Conservation (phyloP, 768 basidiomycete genomes). For the Holtermannia corniformis region DNA sequence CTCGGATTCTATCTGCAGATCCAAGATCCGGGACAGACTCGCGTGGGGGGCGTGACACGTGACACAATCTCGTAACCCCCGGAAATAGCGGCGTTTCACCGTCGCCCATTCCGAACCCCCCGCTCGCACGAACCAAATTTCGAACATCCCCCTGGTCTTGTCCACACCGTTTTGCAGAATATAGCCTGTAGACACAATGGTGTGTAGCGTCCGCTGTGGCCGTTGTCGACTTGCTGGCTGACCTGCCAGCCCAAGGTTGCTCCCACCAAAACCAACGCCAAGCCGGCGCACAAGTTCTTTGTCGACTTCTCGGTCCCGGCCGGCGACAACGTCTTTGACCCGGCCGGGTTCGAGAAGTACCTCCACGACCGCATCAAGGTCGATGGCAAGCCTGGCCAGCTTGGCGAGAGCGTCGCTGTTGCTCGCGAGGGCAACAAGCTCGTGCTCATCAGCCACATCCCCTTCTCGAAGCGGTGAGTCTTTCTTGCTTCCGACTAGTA, state of each 20-base stretch:
- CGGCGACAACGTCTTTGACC: constrained; percentile 45
- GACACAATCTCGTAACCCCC: no score
- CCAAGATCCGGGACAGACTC: no score
- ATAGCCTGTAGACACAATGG: constrained; percentile 21
- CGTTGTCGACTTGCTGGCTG: background rate
- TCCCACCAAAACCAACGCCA: constrained; percentile 21
- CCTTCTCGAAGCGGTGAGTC: constrained; percentile 71
- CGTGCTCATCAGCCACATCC: constrained; percentile 71
- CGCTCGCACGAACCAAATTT: no score
- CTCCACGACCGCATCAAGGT: constrained; percentile 43
- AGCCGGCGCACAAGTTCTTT: constrained; percentile 41
- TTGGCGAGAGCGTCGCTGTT: constrained; percentile 69
- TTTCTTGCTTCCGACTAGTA: background rate
- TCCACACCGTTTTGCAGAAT: constrained; percentile 26
- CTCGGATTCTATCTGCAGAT: no score
- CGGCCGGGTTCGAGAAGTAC: constrained; percentile 66
- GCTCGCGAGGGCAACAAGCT: constrained; percentile 78
- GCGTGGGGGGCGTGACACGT: no score
- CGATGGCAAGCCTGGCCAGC: constrained; percentile 42
- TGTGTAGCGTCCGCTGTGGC: constrained; percentile 4
- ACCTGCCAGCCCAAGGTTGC: constrained; percentile 21
- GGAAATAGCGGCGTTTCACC: no score
- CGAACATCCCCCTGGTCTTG: background rate
- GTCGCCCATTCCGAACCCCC: no score
- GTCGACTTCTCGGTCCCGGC: constrained; percentile 42